Conservation (phyloP, 2,329 filamentous ascomycete species). For the Trichoderma gracile region DNA sequence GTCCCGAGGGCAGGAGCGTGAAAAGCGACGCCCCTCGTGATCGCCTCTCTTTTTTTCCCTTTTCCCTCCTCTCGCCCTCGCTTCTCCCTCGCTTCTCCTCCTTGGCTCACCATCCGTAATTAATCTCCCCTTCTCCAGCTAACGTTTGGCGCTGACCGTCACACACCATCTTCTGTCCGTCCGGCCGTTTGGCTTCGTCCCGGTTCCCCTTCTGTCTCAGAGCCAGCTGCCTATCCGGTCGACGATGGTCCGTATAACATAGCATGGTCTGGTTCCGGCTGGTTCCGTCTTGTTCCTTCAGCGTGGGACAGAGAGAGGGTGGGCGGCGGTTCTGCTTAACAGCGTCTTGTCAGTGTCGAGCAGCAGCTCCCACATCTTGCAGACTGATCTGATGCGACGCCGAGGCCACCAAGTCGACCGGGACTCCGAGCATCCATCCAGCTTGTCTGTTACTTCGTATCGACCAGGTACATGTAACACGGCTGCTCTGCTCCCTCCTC, state of each 20-base stretch:
- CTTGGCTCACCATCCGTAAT: conserved; percentile 8
- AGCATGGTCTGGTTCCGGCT: conserved; percentile 7
- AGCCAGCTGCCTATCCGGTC: conserved; percentile 22
- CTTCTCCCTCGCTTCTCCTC: background rate
- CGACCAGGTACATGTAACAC: background rate
- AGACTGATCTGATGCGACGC: background rate
- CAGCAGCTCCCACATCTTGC: conserved; percentile 2
- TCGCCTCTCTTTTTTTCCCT: conserved; percentile 13
- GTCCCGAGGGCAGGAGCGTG: background rate
- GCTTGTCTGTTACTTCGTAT: background rate
- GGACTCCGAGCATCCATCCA: background rate
- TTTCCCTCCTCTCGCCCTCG: background rate
- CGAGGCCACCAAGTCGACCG: background rate
- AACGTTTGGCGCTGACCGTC: conserved; percentile 10
- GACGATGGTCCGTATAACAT: conserved; percentile 4
- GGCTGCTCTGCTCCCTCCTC: no score
- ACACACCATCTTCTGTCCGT: conserved; percentile 10
- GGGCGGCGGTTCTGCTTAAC: background rate
- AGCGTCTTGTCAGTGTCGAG: background rate
- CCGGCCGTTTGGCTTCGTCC: conserved; percentile 7
- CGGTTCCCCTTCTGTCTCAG: conserved; percentile 8
- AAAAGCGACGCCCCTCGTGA: conserved; percentile 13
- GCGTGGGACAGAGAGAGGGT: background rate
- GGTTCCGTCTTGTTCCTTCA: conserved; percentile 1
- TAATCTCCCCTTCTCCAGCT: background rate